Evolutionary conservation across 768 basidiomycete genomes (phyloP), one percentile per base, ranked within the genome.

Genomic region (Lactifluus volemus): DNA sequence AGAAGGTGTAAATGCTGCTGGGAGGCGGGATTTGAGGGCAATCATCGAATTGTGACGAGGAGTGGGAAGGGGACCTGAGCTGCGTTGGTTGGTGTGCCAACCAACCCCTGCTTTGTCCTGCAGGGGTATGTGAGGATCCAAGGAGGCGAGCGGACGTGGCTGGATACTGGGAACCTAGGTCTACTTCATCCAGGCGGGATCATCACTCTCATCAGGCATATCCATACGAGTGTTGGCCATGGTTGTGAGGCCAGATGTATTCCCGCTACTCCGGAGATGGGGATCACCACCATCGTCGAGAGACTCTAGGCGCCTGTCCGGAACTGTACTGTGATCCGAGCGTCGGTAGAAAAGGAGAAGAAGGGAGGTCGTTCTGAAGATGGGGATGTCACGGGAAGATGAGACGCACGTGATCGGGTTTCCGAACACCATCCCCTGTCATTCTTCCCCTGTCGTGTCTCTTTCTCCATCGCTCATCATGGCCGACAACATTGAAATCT

Each of bases 281-380:
- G 89, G 89, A 72, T 91, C 89, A 70, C 89, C 86, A 30, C 80
- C 69, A 75, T 90, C 88, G 70, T 88, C 86, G 48, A 87, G 74
- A 69, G 62, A 75, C 58, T 58, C 54, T 53, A 8, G 11, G 61
- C 25, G 19, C 49, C 25, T 63, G 71, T 68, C 77, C 73, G 61
- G 78, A 82, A 66, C 75, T 73, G 70, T 80, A 78, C 61, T 77
- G 83, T 3, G 60, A 61, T 57, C 79, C 86, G 56, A 90, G 84
- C 79, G 74, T 89, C 87, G 64, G 88, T 89, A 49, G 85, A 85
- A 73, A 92, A 91, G 19, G 89, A 92, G 78, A 88, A 92, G 78
- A 92, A 92, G 72, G 92, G 81, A 56, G 90, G 89, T 73, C 89
- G 88, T 41, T 76, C 78, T 42, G 84, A 84, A 19, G 83, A 79